Evolutionary conservation across 1,284 basidiomycete genomes (phyloP), one percentile per base, ranked within the genome.

Genomic region (Laetiporus sulphureus): DNA sequence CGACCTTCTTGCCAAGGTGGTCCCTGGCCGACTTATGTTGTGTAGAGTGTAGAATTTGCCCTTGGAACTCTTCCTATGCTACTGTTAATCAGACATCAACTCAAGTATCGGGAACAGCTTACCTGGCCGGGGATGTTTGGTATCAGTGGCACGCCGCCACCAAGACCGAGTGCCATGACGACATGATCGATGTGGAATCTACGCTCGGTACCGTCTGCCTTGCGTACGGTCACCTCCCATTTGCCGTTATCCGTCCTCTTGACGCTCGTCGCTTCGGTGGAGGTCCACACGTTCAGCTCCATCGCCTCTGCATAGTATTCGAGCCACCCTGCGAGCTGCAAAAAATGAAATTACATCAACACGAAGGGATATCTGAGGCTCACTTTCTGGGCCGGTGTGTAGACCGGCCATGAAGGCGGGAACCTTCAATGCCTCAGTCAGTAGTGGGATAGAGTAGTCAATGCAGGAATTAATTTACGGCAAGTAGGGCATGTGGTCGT

Each of bases 251-350:
- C 58, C 49, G 78, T 68, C 50, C 71, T 72, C 5, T 54, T 50
- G 4, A 72, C 69, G n/a, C 58, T 57, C 2, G 56, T 65, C 7
- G 79, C 65, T 4, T 58, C 70, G 1, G 76, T 67, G 7, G 73
- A 72, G 1, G 73, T 76, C 82, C 83, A 85, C 15, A 79, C 67
- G 58, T 80, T 75, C 31, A 84, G 57, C 49, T 85, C 80, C 51
- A 85, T 64, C 2, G 71, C 59, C 32, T 78, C 68, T 4, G 78
- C 80, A 57, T 83, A 87, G 21, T 62, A 63, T 57, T 85, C 80
- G 6, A 44, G 34, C 38, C 24, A 46, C 11, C 57, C 24, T 7
- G 32, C 31, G 5, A 40, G 29, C 29, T 35, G n/a, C 7, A 8
- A 19, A 16, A 4, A 25, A 11, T 3, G 6, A 24, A 10, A n/a